Base-by-base conservation (phyloP, 768 basidiomycete genomes). In the Crucibulum laeve region DNA sequence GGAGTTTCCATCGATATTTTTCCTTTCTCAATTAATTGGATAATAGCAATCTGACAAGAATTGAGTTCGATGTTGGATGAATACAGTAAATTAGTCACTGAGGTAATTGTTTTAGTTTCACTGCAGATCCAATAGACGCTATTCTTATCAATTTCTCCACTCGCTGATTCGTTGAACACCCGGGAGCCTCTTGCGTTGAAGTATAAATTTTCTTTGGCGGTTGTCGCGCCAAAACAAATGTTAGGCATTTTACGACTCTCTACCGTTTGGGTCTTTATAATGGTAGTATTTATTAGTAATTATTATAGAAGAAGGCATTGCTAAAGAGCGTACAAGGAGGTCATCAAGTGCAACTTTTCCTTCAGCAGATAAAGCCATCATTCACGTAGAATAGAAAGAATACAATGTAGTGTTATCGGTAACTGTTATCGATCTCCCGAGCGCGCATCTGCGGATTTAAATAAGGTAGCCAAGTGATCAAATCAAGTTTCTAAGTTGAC, bases 91-190 rank as follows among this genome's bases (percentile, higher is more conserved):
- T 15, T 1, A 43, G 54, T 30, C 38, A 64, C 63, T 13, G 58
- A 51, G 11, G 53, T 46, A 3, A 64, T 46, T 5, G 63, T 36
- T 40, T 67, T 67, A 1, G 62, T 62, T 46, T 59, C 52, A 44
- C 63, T 67, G 44, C 63, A 67, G n/a, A 62, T 51, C 60, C 62
- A 63, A 39, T 59, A 61, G 3, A 64, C 25, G 30, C 50, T 61
- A 4, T 62, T 51, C 11, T 54, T 51, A 26, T 55, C 45, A 14
- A 61, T 49, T 7, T 44, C 25, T 22, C 59, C 61, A 19, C 55
- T 53, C 3, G 49, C 38, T 4, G 61, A 57, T 11, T 64, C 55
- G 17, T 56, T 43, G 43, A 59, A 46, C n/a, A 48, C 38, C 21
- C 48, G 56, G 36, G 45, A 39, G 3, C 64, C 64, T 24, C 50